A percentile compares a stretch with the other conserved stretches of the same genome.
These are phyloP conservation scores for Penicillium sp. DNA, from an alignment of 2,329 filamentous ascomycete genomes.

Conservation along the genomic window DNA sequence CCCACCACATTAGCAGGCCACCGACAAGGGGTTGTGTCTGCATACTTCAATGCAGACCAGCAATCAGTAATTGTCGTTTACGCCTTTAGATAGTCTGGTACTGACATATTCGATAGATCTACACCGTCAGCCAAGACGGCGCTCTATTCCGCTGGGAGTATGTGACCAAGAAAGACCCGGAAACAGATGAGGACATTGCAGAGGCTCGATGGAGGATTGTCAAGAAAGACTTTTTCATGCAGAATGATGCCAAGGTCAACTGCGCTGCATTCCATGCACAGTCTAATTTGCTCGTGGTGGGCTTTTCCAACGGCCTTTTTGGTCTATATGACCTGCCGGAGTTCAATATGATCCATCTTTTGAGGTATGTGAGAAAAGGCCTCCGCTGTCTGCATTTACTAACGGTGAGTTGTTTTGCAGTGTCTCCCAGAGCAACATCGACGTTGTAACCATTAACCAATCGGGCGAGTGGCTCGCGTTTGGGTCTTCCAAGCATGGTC, in stretches of 20 bases:
- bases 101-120: constrained; percentile 52
- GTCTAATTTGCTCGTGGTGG: constrained; percentile 88
- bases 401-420: constrained; percentile 47
- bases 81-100: background rate
- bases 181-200: constrained; percentile 55
- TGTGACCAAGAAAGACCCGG: constrained; percentile 56
- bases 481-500: constrained; percentile 87
- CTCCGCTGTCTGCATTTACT: constrained; percentile 1
- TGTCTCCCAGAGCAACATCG: constrained; percentile 95
- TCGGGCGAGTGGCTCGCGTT: constrained; percentile 96
- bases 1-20: constrained; percentile 89
- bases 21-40: constrained; percentile 80
- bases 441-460: constrained; percentile 89
- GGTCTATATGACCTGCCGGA: constrained; percentile 92
- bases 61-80: constrained; percentile 55
- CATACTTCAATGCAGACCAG: constrained; percentile 94
- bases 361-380: constrained; percentile 41
- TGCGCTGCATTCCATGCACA: constrained; percentile 85
- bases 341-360: constrained; percentile 88
- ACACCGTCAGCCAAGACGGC: constrained; percentile 95
- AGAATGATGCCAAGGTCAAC: constrained; percentile 76
- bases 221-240: constrained; percentile 90
- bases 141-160: constrained; percentile 93
- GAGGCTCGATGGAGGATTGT: constrained; percentile 85
- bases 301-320: constrained; percentile 92